Percentiles rank a stretch among this genome's conserved stretches.
These are phyloP conservation scores for Microthlaspi erraticum DNA, from an alignment of 345 rosid species.

Conservation along the genomic window DNA sequence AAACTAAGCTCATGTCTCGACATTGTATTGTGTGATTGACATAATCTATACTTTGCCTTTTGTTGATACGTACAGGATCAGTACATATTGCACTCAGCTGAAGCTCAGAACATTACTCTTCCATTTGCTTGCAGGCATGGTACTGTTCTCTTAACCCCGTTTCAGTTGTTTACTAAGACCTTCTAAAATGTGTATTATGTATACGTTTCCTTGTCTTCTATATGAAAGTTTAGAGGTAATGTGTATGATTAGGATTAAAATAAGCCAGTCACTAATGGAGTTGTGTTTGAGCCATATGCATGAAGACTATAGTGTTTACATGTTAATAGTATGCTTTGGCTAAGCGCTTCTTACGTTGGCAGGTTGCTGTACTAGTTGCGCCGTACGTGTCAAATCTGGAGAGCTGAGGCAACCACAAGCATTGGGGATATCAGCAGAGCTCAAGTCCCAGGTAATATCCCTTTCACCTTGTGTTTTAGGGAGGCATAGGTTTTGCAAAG, in stretches of 20 bases:
- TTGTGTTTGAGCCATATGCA: conserved; percentile 11
- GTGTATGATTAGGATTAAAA: conserved; percentile 21
- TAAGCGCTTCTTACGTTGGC: conserved; percentile 28
- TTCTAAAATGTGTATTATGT: neutral
- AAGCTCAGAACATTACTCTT: conserved; percentile 76
- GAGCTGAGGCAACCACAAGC: conserved; percentile 93
- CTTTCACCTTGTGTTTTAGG: conserved; percentile 6
- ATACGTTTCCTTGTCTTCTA: neutral
- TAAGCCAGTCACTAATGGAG: neutral
- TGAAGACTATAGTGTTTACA: neutral
- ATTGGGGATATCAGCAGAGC: conserved; percentile 88
- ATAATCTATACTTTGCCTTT: neutral
- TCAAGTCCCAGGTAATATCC: conserved; percentile 73
- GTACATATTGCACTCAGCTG: conserved; percentile 92
- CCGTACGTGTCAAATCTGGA: conserved; percentile 91
- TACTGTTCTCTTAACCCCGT: conserved; percentile 49
- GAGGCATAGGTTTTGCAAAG: neutral
- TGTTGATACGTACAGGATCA: conserved; percentile 68
- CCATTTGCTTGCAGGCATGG: conserved; percentile 99
- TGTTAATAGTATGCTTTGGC: neutral
- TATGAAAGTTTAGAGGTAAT: neutral
- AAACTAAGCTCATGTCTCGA: neutral
- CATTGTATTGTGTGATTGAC: neutral
- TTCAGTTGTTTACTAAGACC: neutral
- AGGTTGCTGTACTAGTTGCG: conserved; percentile 99